Evolutionary conservation across 1,284 basidiomycete species (phyloP).

Genomic region (Agroathelia rolfsii): DNA sequence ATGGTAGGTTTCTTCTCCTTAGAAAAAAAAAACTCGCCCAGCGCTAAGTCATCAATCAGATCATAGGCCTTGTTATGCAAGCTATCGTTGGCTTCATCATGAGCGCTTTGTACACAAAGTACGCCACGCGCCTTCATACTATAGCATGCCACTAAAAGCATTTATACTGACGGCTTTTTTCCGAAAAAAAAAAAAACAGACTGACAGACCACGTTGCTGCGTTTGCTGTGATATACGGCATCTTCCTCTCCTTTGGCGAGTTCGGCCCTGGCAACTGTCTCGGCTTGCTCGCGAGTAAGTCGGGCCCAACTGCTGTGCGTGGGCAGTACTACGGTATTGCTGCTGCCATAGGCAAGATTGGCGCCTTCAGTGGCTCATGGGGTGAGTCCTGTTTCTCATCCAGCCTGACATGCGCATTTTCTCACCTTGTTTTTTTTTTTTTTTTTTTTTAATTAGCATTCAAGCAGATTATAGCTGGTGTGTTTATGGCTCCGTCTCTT

Average conservation of each 20-base stretch:
- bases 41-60: too few relatives aligned
- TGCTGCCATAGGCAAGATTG: conserved; percentile 86
- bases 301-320: conserved; percentile 75
- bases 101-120: conserved; percentile 65
- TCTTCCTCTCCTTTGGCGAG: conserved; percentile 84
- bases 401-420: conserved; percentile 11
- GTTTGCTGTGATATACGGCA: conserved; percentile 81
- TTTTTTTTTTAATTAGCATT: conserved; percentile 38
- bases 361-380: conserved; percentile 80
- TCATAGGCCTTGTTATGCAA: conserved; percentile 60
- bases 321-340: conserved; percentile 82
- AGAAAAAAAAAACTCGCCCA: too few relatives aligned
- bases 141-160: background rate
- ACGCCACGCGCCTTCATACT: too few relatives aligned
- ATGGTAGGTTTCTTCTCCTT: conserved; percentile 51
- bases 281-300: conserved; percentile 75
- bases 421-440: too few relatives aligned
- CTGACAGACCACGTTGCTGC: conserved; percentile 60
- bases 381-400: too few relatives aligned
- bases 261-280: conserved; percentile 74
- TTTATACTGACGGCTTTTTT: conserved; percentile 2
- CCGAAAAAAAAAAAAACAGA: conserved; percentile 20
- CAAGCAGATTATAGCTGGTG: conserved; percentile 58
- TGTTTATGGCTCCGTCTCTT: conserved; percentile 5
- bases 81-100: conserved; percentile 76